Conservation (phyloP, 2,329 filamentous ascomycete species). For the Penicillium psychrosexuale region DNA sequence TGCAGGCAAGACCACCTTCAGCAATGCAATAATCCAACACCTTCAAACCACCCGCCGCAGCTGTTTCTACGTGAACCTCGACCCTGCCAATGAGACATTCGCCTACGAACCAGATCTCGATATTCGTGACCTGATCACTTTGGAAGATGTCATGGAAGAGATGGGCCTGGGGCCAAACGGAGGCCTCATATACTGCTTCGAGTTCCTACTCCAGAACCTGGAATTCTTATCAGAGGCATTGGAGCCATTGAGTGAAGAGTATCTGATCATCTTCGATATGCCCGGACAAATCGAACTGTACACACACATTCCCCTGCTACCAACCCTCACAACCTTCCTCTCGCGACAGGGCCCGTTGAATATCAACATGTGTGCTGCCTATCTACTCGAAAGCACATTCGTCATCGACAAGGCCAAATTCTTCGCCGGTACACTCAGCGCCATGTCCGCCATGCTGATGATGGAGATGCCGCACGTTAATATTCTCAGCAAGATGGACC, state of each 20-base stretch:
- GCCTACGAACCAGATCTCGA: conserved; percentile 88
- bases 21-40: conserved; percentile 87
- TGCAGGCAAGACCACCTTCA: conserved; percentile 97
- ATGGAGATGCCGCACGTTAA: conserved; percentile 96
- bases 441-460: conserved; percentile 99
- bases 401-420: conserved; percentile 95
- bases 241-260: conserved; percentile 85
- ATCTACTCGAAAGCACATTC: conserved; percentile 93
- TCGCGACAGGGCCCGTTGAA: conserved; percentile 76
- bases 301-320: conserved; percentile 91
- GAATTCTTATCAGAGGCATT: conserved; percentile 86
- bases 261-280: conserved; percentile 97
- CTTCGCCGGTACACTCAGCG: conserved; percentile 90
- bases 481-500: conserved; percentile 95
- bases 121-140: conserved; percentile 89
- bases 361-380: conserved; percentile 87
- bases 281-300: conserved; percentile 98
- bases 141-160: conserved; percentile 96
- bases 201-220: conserved; percentile 90
- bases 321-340: conserved; percentile 76
- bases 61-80: conserved; percentile 96
- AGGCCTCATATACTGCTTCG: conserved; percentile 92
- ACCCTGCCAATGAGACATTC: conserved; percentile 91
- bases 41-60: conserved; percentile 87
- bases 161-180: conserved; percentile 87